These are phyloP conservation scores for Persicaria maculosa DNA, from an alignment of 148 eudicot genomes.

Conservation along the genomic window DNA sequence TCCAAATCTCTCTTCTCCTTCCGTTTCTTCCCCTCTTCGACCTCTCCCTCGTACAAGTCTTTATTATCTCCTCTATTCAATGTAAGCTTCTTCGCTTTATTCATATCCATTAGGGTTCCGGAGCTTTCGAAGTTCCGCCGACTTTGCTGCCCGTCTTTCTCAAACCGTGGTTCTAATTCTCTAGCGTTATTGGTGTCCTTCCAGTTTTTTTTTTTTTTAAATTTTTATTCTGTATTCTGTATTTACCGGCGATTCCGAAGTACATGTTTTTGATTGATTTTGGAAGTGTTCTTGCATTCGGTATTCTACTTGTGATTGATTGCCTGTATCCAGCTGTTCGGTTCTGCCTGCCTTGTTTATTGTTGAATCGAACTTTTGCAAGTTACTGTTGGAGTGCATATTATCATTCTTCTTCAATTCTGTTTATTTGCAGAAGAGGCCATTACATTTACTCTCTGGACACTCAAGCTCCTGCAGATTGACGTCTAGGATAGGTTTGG, in stretches of 20 bases:
- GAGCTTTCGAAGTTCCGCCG: neutral
- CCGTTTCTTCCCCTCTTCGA: conserved; percentile 6
- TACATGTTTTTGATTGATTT: neutral
- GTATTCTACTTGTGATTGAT: neutral
- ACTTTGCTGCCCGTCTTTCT: neutral
- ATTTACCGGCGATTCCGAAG: neutral
- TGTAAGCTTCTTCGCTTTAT: neutral
- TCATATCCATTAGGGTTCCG: neutral
- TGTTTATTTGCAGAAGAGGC: conserved; percentile 39
- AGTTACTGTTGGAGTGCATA: too few species aligned
- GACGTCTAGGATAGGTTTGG: conserved; percentile 24
- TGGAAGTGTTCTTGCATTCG: neutral
- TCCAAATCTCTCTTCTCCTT: neutral
- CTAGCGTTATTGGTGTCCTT: neutral
- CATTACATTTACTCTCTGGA: conserved; percentile 22
- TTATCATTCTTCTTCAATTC: neutral
- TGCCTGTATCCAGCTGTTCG: neutral
- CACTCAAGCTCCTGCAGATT: conserved; percentile 20
- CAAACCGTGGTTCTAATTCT: neutral
- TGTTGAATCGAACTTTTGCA: neutral
- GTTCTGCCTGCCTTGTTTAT: neutral
- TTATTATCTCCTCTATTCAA: neutral
- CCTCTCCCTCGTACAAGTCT: conserved; percentile 1
- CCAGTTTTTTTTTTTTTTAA: neutral
- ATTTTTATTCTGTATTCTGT: neutral